Conservation (phyloP, 345 rosid species). For the Rhizophora apiculata region DNA sequence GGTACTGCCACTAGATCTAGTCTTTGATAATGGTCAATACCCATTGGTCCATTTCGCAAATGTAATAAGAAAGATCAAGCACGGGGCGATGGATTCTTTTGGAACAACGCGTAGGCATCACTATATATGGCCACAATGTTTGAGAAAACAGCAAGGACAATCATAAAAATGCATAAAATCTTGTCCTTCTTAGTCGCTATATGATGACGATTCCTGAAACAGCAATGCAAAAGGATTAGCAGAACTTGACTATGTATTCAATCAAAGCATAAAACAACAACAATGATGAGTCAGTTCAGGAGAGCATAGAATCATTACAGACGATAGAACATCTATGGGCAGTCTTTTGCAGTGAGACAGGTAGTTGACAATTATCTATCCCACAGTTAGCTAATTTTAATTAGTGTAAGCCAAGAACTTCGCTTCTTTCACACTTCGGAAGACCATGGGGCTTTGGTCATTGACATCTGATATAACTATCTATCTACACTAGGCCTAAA, state of each 20-base stretch:
- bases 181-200: conserved; percentile 23
- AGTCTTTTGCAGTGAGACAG: too few relatives aligned
- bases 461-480: too few relatives aligned
- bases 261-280: not conserved
- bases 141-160: conserved; percentile 24
- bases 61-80: conserved; percentile 2
- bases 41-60: not conserved
- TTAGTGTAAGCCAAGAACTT: not conserved
- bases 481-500: too few relatives aligned
- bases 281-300: too few relatives aligned
- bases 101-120: conserved; percentile 17
- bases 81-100: conserved; percentile 10
- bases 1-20: not conserved
- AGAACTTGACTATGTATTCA: not conserved
- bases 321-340: too few relatives aligned
- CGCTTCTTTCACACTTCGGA: not conserved
- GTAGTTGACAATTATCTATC: too few relatives aligned
- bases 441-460: too few relatives aligned
- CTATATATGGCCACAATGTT: conserved; percentile 18
- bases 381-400: too few relatives aligned
- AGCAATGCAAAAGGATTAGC: not conserved
- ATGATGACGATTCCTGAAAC: conserved; percentile 19
- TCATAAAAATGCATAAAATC: conserved; percentile 9
- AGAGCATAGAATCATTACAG: too few relatives aligned
- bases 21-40: not conserved